Percentiles rank a stretch among this genome's conserved stretches.
Conservation (phyloP, 2,329 filamentous ascomycete species). For the Neodidymelliopsis sp. region DNA sequence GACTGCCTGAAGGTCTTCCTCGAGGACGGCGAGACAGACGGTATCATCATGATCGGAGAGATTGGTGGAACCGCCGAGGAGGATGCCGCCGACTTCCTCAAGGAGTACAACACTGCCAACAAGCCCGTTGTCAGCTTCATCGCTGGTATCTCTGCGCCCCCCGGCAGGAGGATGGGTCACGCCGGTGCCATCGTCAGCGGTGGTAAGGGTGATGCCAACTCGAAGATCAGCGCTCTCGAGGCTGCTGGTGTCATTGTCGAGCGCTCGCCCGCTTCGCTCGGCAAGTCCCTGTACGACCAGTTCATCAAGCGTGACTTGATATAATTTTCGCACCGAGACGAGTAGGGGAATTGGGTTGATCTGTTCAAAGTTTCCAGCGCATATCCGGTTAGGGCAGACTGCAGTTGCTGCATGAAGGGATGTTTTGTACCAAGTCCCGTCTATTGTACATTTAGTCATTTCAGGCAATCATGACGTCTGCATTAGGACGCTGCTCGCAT, state of each 20-base stretch:
- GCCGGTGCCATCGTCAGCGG: slow-evolving; percentile 97
- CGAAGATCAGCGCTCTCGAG: slow-evolving; percentile 96
- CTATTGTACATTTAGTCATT: slow-evolving; percentile 49
- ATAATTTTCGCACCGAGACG: slow-evolving; percentile 59
- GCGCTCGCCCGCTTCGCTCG: slow-evolving; percentile 79
- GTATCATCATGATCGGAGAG: slow-evolving; percentile 99
- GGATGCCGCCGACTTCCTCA: slow-evolving; percentile 96
- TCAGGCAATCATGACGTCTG: slow-evolving; percentile 40
- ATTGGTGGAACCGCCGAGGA: slow-evolving; percentile 98
- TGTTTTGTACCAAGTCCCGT: slow-evolving; percentile 26
- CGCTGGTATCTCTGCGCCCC: slow-evolving; percentile 95
- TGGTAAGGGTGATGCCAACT: slow-evolving; percentile 96
- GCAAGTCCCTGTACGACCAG: slow-evolving; percentile 92
- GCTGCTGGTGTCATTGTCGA: slow-evolving; percentile 94
- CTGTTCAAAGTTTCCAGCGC: slow-evolving; percentile 32
- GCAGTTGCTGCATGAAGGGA: slow-evolving; percentile 29
- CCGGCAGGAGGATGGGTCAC: slow-evolving; percentile 97
- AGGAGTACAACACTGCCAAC: slow-evolving; percentile 86
- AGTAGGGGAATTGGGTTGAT: slow-evolving; percentile 18
- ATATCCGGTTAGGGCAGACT: slow-evolving; percentile 26
- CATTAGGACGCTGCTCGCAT: slow-evolving; percentile 15
- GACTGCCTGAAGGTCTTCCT: slow-evolving; percentile 98
- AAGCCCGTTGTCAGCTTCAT: slow-evolving; percentile 99
- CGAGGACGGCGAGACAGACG: slow-evolving; percentile 93
- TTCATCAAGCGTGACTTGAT: slow-evolving; percentile 96